Evolutionary conservation across 345 rosid genomes (phyloP).

Genomic region (Nasturtium officinale): DNA sequence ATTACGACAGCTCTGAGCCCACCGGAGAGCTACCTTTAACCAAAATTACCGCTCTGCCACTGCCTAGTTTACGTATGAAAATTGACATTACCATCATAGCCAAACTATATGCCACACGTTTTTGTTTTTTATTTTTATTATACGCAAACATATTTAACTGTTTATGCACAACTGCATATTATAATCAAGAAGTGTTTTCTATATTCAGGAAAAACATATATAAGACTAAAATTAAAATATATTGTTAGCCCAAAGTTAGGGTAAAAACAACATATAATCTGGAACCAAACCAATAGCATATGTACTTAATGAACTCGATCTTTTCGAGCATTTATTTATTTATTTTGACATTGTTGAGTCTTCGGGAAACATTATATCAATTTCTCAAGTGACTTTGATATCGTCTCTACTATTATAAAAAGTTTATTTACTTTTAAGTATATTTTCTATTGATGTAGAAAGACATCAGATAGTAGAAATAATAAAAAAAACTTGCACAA

Average conservation of each 20-base stretch:
- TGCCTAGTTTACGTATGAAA: constrained; percentile 1
- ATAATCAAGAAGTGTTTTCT: neutral
- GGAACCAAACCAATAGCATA: too few relatives aligned
- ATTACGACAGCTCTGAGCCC: constrained; percentile 22
- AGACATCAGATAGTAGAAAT: too few relatives aligned
- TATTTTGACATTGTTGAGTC: neutral
- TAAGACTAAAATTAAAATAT: too few relatives aligned
- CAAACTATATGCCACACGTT: neutral
- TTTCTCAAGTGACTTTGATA: neutral
- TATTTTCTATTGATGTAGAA: too few relatives aligned
- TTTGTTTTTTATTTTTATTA: neutral
- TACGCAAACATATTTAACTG: neutral
- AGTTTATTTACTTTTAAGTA: too few relatives aligned
- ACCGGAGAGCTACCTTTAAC: constrained; percentile 13
- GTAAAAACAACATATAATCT: too few relatives aligned
- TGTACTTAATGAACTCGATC: too few relatives aligned
- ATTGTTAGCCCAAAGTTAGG: neutral
- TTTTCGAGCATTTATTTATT: too few relatives aligned
- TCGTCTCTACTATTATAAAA: too few relatives aligned
- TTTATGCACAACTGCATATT: neutral
- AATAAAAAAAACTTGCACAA: neutral
- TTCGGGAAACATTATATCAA: neutral
- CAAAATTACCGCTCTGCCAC: constrained; percentile 26
- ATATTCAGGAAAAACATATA: neutral
- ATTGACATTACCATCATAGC: neutral